Percentiles rank a stretch among this genome's conserved stretches.
These are phyloP conservation scores for Centaurea solstitialis DNA, from an alignment of 129 eudicot genomes.

Conservation along the genomic window DNA sequence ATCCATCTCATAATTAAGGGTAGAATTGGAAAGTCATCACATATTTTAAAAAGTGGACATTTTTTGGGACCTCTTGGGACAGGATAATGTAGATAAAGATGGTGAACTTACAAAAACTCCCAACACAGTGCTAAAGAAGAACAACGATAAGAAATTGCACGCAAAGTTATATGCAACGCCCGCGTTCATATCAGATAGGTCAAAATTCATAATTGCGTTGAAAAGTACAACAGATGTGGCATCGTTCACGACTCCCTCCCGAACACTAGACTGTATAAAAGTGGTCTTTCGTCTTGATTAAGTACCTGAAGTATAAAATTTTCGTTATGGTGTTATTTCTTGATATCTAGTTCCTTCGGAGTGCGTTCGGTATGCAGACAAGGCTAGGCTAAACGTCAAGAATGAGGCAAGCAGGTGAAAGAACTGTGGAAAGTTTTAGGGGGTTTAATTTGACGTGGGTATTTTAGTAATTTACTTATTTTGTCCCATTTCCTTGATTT, in stretches of 20 bases:
- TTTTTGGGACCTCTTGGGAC: not conserved
- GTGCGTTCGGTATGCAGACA: not conserved
- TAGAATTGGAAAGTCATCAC: not conserved
- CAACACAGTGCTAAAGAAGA: constrained; percentile 63
- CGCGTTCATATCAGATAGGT: constrained; percentile 50
- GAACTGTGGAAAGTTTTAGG: not conserved
- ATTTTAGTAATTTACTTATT: not conserved
- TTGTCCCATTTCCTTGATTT: not conserved
- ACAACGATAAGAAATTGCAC: constrained; percentile 49
- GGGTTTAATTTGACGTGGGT: not conserved
- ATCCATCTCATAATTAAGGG: not conserved
- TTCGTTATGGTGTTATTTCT: not conserved
- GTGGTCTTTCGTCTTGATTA: constrained; percentile 78
- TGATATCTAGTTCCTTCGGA: not conserved
- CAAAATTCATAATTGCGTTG: constrained; percentile 63
- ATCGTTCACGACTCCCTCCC: constrained; percentile 98
- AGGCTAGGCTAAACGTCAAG: not conserved
- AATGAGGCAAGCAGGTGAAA: not conserved
- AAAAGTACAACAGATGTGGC: constrained; percentile 89
- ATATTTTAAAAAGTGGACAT: not conserved
- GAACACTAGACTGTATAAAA: constrained; percentile 76
- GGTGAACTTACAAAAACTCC: constrained; percentile 65
- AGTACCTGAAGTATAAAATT: constrained; percentile 55
- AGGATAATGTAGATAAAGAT: not conserved
- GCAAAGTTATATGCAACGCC: constrained; percentile 36